Conservation (phyloP, 1,139 yeast species). For the Debaryomycetaceae sp. region DNA sequence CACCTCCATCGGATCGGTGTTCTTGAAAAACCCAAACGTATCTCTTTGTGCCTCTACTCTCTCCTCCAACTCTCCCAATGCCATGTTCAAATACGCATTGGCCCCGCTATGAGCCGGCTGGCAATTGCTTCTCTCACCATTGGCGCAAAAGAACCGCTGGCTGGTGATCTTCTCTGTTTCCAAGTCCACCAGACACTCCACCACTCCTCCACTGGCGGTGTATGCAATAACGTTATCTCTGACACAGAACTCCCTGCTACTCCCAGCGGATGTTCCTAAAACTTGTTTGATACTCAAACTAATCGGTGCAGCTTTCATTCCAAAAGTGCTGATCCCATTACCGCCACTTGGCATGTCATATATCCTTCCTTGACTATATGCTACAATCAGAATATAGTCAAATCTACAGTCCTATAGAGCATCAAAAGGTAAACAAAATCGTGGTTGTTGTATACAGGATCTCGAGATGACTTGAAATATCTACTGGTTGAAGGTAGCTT, state of each 20-base stretch:
- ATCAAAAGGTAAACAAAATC: not conserved
- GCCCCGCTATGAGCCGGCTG: slow-evolving; percentile 14
- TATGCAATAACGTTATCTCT: slow-evolving; percentile 49
- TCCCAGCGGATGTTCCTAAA: slow-evolving; percentile 30
- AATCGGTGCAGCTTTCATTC: not conserved
- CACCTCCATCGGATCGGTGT: slow-evolving; percentile 23
- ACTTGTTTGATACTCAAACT: slow-evolving; percentile 18
- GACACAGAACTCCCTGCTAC: slow-evolving; percentile 32
- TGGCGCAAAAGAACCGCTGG: slow-evolving; percentile 55
- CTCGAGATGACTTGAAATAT: not conserved
- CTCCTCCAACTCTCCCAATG: slow-evolving; percentile 7
- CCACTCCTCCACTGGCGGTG: slow-evolving; percentile 69
- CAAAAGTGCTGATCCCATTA: not conserved
- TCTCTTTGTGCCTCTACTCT: slow-evolving; percentile 18
- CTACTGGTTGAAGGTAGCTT: not conserved
- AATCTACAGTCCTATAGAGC: no score
- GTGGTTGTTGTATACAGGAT: not conserved
- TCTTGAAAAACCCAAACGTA: slow-evolving; percentile 29
- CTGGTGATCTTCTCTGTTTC: slow-evolving; percentile 11
- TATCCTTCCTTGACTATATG: not conserved
- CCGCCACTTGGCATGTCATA: not conserved
- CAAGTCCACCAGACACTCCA: slow-evolving; percentile 35
- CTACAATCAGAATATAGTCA: no score
- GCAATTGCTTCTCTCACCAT: slow-evolving; percentile 11
- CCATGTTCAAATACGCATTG: slow-evolving; percentile 32